Evolutionary conservation across 208 protist genomes (phyloP).

Genomic region (Vickermania spadyakhi): DNA sequence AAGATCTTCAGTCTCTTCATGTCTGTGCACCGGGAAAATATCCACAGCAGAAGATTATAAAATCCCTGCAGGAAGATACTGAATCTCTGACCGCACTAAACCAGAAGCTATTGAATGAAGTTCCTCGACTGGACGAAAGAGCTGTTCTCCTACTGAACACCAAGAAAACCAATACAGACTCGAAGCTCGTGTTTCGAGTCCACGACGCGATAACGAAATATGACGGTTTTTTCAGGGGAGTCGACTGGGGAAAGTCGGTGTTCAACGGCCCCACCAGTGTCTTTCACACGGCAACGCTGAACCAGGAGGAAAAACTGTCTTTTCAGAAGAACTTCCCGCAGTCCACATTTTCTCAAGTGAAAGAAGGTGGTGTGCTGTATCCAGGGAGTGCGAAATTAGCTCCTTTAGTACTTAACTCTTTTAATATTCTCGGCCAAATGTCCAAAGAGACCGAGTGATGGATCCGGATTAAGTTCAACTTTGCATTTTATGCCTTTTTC

Average conservation of each 20-base stretch:
- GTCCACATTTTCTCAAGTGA: background rate
- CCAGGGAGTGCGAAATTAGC: constrained; percentile 1
- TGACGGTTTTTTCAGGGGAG: background rate
- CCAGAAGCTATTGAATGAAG: constrained; percentile 21
- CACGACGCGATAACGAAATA: background rate
- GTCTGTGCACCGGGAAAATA: constrained; percentile 24
- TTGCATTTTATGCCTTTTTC: too few relatives aligned
- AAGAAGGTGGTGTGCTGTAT: background rate
- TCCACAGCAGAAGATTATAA: constrained; percentile 16
- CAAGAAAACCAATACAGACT: background rate
- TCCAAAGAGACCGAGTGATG: constrained; percentile 15
- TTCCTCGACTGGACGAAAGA: constrained; percentile 34
- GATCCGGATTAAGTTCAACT: too few relatives aligned
- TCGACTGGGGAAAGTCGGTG: background rate
- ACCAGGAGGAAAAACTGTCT: background rate
- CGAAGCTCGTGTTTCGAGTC: background rate
- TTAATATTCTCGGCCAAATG: constrained; percentile 34
- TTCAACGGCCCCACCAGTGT: background rate
- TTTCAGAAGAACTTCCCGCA: background rate
- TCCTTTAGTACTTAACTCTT: constrained; percentile 22
- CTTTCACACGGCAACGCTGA: background rate
- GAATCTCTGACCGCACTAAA: constrained; percentile 28
- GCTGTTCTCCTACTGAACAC: constrained; percentile 7
- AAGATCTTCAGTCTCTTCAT: constrained; percentile 27
- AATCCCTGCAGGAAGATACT: background rate